phyloP scores from a whole-genome alignment of 1,284 basidiomycete genomes.

The Puccinia sorghi region DNA sequence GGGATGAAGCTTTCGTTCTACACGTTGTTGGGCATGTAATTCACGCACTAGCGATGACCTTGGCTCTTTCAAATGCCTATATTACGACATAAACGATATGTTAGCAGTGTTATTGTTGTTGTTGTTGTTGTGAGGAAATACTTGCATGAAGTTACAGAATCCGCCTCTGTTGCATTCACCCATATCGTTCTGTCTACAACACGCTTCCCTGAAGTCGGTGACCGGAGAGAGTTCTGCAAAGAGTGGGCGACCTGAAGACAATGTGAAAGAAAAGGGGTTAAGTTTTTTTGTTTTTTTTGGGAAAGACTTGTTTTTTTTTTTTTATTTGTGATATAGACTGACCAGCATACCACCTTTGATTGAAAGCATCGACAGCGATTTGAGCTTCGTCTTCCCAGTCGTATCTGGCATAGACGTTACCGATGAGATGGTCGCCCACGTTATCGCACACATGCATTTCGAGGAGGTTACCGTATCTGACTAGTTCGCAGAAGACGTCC shows the following conservation, averaged over 20 bases:
- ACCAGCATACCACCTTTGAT: slow-evolving; percentile 98
- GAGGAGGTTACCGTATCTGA: slow-evolving; percentile 90
- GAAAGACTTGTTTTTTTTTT: too few relatives aligned
- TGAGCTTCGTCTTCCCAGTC: slow-evolving; percentile 98
- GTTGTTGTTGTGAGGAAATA: background rate
- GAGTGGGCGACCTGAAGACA: slow-evolving; percentile 76
- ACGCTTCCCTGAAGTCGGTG: slow-evolving; percentile 97
- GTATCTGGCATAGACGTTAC: slow-evolving; percentile 97
- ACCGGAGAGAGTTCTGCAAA: slow-evolving; percentile 98
- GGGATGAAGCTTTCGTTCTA: slow-evolving; percentile 68
- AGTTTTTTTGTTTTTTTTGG: too few relatives aligned
- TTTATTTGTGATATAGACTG: slow-evolving; percentile 56
- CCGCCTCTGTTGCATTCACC: slow-evolving; percentile 67
- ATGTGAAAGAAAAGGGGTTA: background rate
- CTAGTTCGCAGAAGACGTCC: slow-evolving; percentile 67
- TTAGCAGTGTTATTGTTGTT: background rate
- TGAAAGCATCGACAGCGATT: slow-evolving; percentile 85
- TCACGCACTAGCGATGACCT: slow-evolving; percentile 67
- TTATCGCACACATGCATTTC: slow-evolving; percentile 99
- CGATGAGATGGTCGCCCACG: slow-evolving; percentile 96
- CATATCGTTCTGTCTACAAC: slow-evolving; percentile 96
- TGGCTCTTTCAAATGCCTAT: slow-evolving; percentile 46
- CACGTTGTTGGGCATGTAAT: slow-evolving; percentile 75
- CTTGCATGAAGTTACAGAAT: slow-evolving; percentile 47
- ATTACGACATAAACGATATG: background rate